Conservation (phyloP, 345 rosid species). For the Rhodomyrtus tomentosa region DNA sequence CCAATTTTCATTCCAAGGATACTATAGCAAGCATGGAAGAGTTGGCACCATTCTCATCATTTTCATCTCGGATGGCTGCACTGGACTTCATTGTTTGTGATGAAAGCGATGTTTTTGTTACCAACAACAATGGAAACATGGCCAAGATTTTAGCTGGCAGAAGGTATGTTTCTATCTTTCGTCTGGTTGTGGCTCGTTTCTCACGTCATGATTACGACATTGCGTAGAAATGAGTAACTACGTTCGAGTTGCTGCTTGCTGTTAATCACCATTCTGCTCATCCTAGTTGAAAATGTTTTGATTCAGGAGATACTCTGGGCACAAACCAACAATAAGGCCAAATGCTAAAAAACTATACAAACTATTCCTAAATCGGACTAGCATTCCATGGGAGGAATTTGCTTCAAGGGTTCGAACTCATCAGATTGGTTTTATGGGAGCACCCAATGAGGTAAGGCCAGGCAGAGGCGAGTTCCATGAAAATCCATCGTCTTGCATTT, state of each 20-base stretch:
- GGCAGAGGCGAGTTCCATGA: conserved; percentile 83
- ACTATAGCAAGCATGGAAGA: conserved; percentile 63
- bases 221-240: neutral
- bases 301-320: conserved; percentile 84
- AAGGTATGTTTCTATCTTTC: conserved; percentile 30
- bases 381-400: conserved; percentile 84
- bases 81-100: conserved; percentile 89
- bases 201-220: neutral
- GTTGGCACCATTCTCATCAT: conserved; percentile 51
- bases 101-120: conserved; percentile 80
- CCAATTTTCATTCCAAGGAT: conserved; percentile 79
- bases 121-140: conserved; percentile 98
- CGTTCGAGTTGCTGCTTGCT: neutral
- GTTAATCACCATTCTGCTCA: neutral
- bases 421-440: conserved; percentile 89
- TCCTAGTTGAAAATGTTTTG: neutral
- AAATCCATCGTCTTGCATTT: conserved; percentile 75
- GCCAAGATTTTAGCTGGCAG: conserved; percentile 89
- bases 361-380: conserved; percentile 47
- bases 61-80: conserved; percentile 93
- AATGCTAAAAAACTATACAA: conserved; percentile 67
- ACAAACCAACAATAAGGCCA: conserved; percentile 81
- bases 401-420: conserved; percentile 34
- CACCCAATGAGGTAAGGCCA: conserved; percentile 64
- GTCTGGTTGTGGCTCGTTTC: neutral